Conservation (phyloP, 2,329 filamentous ascomycete genomes). For the Ascochyta lentis region DNA sequence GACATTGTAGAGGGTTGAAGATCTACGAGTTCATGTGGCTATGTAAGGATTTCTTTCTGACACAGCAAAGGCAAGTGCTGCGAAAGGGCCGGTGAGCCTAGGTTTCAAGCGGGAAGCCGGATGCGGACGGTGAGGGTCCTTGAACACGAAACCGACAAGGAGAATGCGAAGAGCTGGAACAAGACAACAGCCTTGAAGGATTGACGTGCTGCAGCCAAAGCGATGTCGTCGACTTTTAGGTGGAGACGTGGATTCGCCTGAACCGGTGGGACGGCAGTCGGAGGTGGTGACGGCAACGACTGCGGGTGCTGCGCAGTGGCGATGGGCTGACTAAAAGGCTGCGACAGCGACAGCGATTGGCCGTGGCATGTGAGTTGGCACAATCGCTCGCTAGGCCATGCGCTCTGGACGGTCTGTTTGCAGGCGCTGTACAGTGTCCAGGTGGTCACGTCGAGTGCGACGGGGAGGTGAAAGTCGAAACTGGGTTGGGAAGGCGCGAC, state of each 20-base stretch:
- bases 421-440: slow-evolving; percentile 13
- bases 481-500: slow-evolving; percentile 10
- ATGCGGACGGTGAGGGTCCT: slow-evolving; percentile 11
- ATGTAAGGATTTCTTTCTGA: slow-evolving; percentile 6
- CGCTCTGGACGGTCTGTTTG: slow-evolving; percentile 23
- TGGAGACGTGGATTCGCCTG: slow-evolving; percentile 10
- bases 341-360: slow-evolving; percentile 20
- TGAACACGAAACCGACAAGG: slow-evolving; percentile 9
- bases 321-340: slow-evolving; percentile 24
- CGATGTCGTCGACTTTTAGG: slow-evolving; percentile 3
- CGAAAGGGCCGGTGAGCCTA: background rate
- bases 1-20: slow-evolving; percentile 27
- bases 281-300: slow-evolving; percentile 37
- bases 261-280: slow-evolving; percentile 11
- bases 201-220: slow-evolving; percentile 2
- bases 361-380: slow-evolving; percentile 23
- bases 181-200: background rate
- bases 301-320: slow-evolving; percentile 29
- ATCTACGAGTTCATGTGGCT: slow-evolving; percentile 27
- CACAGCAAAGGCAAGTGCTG: background rate
- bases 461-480: slow-evolving; percentile 12
- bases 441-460: slow-evolving; percentile 17
- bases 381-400: slow-evolving; percentile 30
- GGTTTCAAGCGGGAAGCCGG: slow-evolving; percentile 8
- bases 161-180: background rate